These are phyloP conservation scores for Eucalyptus cloeziana DNA, from an alignment of 345 rosid genomes.

Conservation along the genomic window DNA sequence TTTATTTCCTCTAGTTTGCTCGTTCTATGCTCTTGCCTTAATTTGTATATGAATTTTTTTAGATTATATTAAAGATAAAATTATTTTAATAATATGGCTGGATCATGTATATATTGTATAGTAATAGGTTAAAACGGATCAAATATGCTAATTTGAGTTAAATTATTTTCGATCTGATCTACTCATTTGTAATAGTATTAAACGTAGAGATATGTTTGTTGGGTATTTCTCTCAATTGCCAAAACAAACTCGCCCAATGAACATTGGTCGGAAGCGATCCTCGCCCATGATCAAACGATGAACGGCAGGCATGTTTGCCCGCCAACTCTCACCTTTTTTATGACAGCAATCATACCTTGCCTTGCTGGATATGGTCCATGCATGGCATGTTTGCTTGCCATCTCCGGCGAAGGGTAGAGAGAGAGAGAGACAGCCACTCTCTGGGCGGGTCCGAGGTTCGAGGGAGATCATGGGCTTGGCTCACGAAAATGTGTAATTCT, in stretches of 20 bases:
- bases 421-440: background rate
- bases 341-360: background rate
- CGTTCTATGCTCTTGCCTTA: no score
- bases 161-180: no score
- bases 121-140: background rate
- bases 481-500: background rate
- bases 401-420: background rate
- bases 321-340: background rate
- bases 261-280: background rate
- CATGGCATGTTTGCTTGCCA: background rate
- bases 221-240: background rate
- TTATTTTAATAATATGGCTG: no score
- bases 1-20: no score
- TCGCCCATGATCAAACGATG: background rate
- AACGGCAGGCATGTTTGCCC: background rate
- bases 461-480: background rate
- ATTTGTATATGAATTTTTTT: background rate
- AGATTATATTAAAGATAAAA: no score
- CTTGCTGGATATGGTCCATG: background rate
- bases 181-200: no score
- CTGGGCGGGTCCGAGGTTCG: background rate
- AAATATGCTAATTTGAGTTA: background rate
- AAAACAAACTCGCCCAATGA: background rate
- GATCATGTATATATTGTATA: no score
- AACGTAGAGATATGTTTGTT: background rate